Evolutionary conservation across 148 eudicot species (phyloP).

Genomic region (Rhododendron simsii): DNA sequence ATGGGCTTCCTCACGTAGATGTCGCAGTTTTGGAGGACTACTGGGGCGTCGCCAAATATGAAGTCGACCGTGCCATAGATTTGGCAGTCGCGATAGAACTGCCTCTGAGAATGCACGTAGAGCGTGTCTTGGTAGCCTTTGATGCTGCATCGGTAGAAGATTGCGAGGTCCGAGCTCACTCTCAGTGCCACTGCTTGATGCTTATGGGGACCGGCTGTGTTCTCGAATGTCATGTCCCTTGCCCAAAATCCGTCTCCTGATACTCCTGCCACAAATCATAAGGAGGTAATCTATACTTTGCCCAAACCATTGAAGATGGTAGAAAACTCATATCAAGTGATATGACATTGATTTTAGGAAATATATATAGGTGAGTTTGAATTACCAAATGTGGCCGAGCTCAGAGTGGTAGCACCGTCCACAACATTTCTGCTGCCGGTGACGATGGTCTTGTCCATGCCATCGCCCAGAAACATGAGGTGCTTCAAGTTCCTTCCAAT

Average conservation of each 20-base stretch:
- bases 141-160: constrained; percentile 58
- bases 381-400: constrained; percentile 59
- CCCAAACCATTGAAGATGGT: background rate
- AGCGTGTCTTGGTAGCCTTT: constrained; percentile 71
- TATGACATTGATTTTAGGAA: background rate
- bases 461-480: constrained; percentile 76
- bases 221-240: constrained; percentile 64
- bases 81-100: constrained; percentile 74
- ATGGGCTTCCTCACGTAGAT: constrained; percentile 47
- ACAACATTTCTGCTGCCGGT: constrained; percentile 46
- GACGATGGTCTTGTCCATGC: constrained; percentile 58
- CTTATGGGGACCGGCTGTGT: constrained; percentile 62
- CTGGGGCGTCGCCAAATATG: constrained; percentile 65
- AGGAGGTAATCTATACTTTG: too few species aligned
- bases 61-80: constrained; percentile 67
- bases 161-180: constrained; percentile 48
- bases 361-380: background rate
- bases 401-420: constrained; percentile 53
- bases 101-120: constrained; percentile 46
- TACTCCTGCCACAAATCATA: constrained; percentile 24
- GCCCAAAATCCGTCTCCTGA: constrained; percentile 69
- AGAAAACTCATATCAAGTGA: background rate
- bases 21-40: constrained; percentile 64
- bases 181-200: constrained; percentile 68
- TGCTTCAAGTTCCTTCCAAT: constrained; percentile 40